Percentiles rank a stretch among this genome's conserved stretches.
Conservation (phyloP, 345 rosid genomes). For the Moricandia arvensis region DNA sequence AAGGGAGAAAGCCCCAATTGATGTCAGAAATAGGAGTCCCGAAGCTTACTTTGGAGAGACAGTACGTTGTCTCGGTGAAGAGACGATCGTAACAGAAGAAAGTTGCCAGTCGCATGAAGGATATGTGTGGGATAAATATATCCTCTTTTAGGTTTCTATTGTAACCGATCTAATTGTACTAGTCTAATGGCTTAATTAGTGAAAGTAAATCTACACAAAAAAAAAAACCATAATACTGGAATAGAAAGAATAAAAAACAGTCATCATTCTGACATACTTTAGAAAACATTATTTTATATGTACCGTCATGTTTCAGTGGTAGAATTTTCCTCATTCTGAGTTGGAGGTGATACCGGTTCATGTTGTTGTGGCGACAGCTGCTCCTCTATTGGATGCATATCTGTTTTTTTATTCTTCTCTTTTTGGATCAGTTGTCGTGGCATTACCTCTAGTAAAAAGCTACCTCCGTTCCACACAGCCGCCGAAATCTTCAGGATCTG, state of each 20-base stretch:
- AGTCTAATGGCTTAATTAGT: too few species aligned
- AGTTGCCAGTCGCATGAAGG: too few species aligned
- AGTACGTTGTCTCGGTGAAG: too few species aligned
- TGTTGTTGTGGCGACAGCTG: background rate
- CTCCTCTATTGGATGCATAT: conserved; percentile 35
- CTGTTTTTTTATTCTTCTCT: conserved; percentile 68
- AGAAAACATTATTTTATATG: conserved; percentile 2
- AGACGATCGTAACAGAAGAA: too few species aligned
- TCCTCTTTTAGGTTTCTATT: too few species aligned
- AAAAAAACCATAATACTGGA: background rate
- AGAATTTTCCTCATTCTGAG: conserved; percentile 2
- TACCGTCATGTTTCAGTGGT: conserved; percentile 31
- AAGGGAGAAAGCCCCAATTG: too few species aligned
- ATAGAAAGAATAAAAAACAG: background rate
- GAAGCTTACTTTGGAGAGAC: too few species aligned
- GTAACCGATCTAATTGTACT: too few species aligned
- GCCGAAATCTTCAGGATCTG: conserved; percentile 89
- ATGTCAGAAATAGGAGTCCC: too few species aligned
- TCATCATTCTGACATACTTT: background rate
- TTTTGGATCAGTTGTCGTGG: conserved; percentile 85
- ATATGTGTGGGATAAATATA: too few species aligned
- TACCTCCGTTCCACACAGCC: conserved; percentile 89
- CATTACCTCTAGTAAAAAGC: conserved; percentile 86
- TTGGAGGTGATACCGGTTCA: conserved; percentile 8
- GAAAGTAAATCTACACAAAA: too few species aligned